A percentile compares a stretch with the other conserved stretches of the same genome.
Evolutionary conservation across 306 rosid genomes (phyloP).

Genomic region (Citrullus mucosospermus): DNA sequence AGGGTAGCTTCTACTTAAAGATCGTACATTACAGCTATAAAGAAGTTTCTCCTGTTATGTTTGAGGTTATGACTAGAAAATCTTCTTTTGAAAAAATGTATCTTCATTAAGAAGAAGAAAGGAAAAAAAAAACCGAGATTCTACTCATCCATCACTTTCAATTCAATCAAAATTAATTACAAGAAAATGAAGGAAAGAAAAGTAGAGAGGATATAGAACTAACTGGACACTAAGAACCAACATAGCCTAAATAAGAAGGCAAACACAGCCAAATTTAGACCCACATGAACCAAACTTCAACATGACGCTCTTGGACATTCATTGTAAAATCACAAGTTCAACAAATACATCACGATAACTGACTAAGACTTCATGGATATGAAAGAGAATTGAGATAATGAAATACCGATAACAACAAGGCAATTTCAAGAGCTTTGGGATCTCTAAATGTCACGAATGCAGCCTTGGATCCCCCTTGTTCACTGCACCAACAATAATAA

Average conservation of each 20-base stretch:
- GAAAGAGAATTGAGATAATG: constrained; percentile 10
- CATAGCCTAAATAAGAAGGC: background rate
- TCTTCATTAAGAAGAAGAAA: no score
- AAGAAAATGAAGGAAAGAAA: background rate
- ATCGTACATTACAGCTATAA: background rate
- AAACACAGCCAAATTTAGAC: background rate
- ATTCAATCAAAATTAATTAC: background rate
- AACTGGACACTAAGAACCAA: background rate
- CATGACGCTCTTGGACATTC: background rate
- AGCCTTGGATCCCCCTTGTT: constrained; percentile 52
- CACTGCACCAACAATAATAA: constrained; percentile 42
- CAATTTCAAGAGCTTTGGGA: constrained; percentile 89
- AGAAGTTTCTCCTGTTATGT: background rate
- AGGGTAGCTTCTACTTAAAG: background rate
- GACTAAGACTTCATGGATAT: constrained; percentile 2
- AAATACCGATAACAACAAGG: constrained; percentile 67
- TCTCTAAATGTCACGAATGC: constrained; percentile 91
- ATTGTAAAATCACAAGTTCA: background rate
- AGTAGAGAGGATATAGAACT: background rate
- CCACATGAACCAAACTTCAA: background rate
- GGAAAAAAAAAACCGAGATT: background rate
- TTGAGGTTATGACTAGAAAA: background rate
- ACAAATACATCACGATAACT: background rate
- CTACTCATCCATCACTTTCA: background rate
- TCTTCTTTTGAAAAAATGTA: background rate